These are phyloP conservation scores for Trypanosoma platydactyli DNA, from an alignment of 208 protist species.

Conservation along the genomic window DNA sequence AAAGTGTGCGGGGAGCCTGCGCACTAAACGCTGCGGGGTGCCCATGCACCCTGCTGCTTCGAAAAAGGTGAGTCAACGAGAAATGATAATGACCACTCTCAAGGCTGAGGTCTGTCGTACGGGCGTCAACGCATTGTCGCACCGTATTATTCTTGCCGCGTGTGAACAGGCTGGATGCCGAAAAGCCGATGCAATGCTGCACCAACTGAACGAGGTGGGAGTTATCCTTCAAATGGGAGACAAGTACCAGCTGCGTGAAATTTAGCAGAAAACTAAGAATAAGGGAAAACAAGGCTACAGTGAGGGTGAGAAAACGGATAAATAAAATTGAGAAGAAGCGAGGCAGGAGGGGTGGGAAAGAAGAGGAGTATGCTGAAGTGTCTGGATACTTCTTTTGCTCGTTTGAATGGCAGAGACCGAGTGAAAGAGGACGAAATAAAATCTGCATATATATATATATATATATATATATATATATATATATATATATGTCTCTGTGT, in stretches of 20 bases:
- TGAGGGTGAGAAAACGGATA: background rate
- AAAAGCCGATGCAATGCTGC: slow-evolving; percentile 67
- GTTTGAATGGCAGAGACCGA: background rate
- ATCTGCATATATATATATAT: no score
- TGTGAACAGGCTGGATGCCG: slow-evolving; percentile 79
- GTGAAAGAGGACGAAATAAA: no score
- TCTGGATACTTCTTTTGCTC: background rate
- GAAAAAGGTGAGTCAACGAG: slow-evolving; percentile 53
- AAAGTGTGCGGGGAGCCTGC: slow-evolving; percentile 43
- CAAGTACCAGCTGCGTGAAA: slow-evolving; percentile 63
- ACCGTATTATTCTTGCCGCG: slow-evolving; percentile 51
- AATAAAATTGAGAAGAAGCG: slow-evolving; percentile 1
- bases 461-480: slow-evolving; percentile 6
- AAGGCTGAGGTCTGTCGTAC: slow-evolving; percentile 54
- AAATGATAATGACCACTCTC: slow-evolving; percentile 64
- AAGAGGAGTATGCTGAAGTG: background rate
- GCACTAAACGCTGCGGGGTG: background rate
- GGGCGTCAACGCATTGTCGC: slow-evolving; percentile 53
- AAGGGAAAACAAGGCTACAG: background rate
- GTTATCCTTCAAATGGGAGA: slow-evolving; percentile 68
- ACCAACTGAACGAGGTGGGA: slow-evolving; percentile 83
- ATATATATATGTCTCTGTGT: slow-evolving; percentile 1
- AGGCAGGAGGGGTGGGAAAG: no score
- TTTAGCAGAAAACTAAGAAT: slow-evolving; percentile 14
- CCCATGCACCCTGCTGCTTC: slow-evolving; percentile 19